A percentile compares a stretch with the other conserved stretches of the same genome.
Evolutionary conservation across 1,284 basidiomycete species (phyloP).

Genomic region (Agaricales sp.): DNA sequence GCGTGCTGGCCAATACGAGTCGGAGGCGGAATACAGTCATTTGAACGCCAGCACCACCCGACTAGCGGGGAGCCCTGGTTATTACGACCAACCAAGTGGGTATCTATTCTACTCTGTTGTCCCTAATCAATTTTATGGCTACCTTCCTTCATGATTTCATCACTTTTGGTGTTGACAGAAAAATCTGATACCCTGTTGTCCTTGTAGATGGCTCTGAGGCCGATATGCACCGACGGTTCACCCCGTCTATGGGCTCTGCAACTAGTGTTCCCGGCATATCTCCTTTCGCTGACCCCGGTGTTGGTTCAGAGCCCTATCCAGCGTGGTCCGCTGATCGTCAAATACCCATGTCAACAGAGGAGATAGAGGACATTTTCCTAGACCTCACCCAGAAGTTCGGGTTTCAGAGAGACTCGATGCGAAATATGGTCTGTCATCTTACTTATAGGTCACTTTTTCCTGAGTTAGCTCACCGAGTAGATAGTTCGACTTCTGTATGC

Average conservation of each 20-base stretch:
- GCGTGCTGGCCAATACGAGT: constrained; percentile 37
- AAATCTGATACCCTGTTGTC: constrained; percentile 2
- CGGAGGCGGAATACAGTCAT: constrained; percentile 37
- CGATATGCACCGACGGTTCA: constrained; percentile 38
- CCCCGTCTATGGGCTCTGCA: constrained; percentile 46
- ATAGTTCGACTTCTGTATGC: constrained; percentile 97
- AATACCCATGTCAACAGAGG: constrained; percentile 95
- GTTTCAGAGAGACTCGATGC: constrained; percentile 91
- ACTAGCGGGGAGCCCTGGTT: constrained; percentile 37
- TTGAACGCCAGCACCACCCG: constrained; percentile 47
- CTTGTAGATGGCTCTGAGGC: constrained; percentile 29
- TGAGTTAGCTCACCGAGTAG: neutral
- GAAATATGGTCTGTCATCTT: constrained; percentile 63
- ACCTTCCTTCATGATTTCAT: neutral
- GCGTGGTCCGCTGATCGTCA: constrained; percentile 92
- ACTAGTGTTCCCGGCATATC: constrained; percentile 44
- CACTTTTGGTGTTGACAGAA: constrained; percentile 12
- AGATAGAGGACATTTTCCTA: constrained; percentile 98
- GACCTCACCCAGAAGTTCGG: constrained; percentile 99
- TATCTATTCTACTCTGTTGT: constrained; percentile 11
- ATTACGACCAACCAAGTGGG: constrained; percentile 32
- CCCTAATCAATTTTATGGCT: neutral
- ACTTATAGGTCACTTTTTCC: neutral
- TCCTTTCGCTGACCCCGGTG: constrained; percentile 48
- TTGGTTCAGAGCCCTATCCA: constrained; percentile 73